Evolutionary conservation across 2,329 filamentous ascomycete genomes (phyloP).

Genomic region (Metarhizium rileyi): DNA sequence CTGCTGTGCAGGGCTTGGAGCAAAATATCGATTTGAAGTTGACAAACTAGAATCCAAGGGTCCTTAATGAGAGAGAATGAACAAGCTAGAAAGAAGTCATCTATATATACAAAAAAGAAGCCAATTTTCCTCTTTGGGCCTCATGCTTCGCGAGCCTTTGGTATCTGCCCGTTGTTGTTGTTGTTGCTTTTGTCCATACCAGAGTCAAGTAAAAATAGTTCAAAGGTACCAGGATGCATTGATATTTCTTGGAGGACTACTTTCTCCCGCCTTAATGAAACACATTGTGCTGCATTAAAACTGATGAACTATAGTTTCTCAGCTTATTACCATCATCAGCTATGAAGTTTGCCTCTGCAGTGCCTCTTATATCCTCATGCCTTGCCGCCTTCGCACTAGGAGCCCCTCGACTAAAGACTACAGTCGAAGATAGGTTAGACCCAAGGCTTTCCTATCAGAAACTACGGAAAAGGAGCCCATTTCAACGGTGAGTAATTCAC

Average conservation of each 20-base stretch:
- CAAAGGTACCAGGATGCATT: too few species aligned
- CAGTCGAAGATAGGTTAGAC: slow-evolving; percentile 26
- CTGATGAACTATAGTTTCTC: background rate
- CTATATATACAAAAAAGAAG: too few species aligned
- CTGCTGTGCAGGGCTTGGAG: too few species aligned
- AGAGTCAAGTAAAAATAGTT: too few species aligned
- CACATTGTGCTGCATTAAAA: background rate
- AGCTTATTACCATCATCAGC: background rate
- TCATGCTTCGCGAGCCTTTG: too few species aligned
- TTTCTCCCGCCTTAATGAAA: background rate
- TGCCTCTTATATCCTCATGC: slow-evolving; percentile 7
- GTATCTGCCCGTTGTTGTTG: too few species aligned
- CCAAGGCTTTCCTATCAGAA: slow-evolving; percentile 46
- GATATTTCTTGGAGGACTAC: background rate
- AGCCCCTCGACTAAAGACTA: slow-evolving; percentile 12
- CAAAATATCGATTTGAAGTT: too few species aligned
- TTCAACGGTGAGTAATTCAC: slow-evolving; percentile 39
- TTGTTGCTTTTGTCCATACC: too few species aligned
- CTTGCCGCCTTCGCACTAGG: slow-evolving; percentile 8
- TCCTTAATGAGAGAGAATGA: too few species aligned
- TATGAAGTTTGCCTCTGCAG: slow-evolving; percentile 9
- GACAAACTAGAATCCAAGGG: too few species aligned
- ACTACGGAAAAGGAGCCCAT: slow-evolving; percentile 46
- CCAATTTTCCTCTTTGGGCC: too few species aligned
- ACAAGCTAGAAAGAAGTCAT: too few species aligned